Conservation (phyloP, 805 yeast genomes). For the Monosporozyma aquatica region DNA sequence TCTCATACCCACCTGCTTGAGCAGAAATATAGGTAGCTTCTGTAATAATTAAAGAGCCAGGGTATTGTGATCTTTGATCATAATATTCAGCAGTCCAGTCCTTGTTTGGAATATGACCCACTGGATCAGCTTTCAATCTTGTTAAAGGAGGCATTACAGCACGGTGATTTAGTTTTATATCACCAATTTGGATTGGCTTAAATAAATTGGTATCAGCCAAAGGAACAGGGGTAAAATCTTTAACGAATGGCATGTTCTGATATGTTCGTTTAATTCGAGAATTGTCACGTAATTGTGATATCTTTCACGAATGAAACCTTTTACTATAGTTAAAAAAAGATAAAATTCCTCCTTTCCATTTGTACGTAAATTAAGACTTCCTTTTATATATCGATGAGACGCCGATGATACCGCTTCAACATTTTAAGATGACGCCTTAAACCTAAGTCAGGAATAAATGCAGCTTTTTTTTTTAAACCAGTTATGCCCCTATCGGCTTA, state of each 20-base stretch:
- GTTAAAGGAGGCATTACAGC: conserved; percentile 39
- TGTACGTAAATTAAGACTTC: too few relatives aligned
- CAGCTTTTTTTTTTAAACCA: too few relatives aligned
- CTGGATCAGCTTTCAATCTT: conserved; percentile 33
- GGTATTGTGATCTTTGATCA: conserved; percentile 41
- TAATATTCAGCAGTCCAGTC: conserved; percentile 45
- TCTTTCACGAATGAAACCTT: too few relatives aligned
- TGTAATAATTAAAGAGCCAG: conserved; percentile 52
- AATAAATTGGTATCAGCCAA: conserved; percentile 32
- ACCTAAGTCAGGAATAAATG: too few relatives aligned
- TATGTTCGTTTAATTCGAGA: too few relatives aligned
- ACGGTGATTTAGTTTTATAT: conserved; percentile 30
- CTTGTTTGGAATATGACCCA: conserved; percentile 33
- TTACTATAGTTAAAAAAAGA: too few relatives aligned
- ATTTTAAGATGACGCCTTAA: too few relatives aligned
- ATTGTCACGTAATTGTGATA: too few relatives aligned
- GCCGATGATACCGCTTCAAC: too few relatives aligned
- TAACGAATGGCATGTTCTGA: conserved; percentile 19
- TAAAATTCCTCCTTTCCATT: too few relatives aligned
- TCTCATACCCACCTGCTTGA: conserved; percentile 34
- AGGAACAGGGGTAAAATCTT: conserved; percentile 22
- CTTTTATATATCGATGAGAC: too few relatives aligned
- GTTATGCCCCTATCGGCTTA: too few relatives aligned
- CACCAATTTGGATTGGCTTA: conserved; percentile 39
- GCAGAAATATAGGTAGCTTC: conserved; percentile 48